A percentile compares a stretch with the other conserved stretches of the same genome.
These are phyloP conservation scores for Arabidopsis suecica DNA, from an alignment of 345 rosid species.

Conservation along the genomic window DNA sequence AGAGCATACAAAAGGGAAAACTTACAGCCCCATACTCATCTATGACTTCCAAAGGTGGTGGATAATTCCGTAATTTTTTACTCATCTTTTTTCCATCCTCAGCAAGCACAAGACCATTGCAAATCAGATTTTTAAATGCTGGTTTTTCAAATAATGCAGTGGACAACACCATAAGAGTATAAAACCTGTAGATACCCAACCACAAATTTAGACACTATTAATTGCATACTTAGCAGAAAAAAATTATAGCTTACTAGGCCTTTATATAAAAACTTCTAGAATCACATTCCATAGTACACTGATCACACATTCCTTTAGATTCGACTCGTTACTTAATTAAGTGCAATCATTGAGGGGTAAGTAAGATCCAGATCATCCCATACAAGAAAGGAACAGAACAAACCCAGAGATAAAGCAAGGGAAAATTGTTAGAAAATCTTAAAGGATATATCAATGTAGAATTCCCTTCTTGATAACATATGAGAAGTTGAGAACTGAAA, in stretches of 20 bases:
- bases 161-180: constrained; percentile 98
- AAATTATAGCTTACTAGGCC: not conserved
- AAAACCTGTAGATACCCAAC: constrained; percentile 64
- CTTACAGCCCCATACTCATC: constrained; percentile 97
- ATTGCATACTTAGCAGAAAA: not conserved
- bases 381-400: not conserved
- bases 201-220: constrained; percentile 7
- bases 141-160: constrained; percentile 97
- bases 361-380: constrained; percentile 14
- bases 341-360: constrained; percentile 5
- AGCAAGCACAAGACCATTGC: constrained; percentile 98
- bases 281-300: constrained; percentile 16
- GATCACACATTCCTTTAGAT: constrained; percentile 12
- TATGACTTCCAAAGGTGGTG: constrained; percentile 88
- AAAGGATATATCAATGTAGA: not conserved
- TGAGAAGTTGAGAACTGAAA: constrained; percentile 3
- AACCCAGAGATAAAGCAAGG: constrained; percentile 8
- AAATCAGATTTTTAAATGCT: constrained; percentile 88
- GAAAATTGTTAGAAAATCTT: not conserved
- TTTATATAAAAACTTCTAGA: constrained; percentile 3
- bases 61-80: constrained; percentile 88
- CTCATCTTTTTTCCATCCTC: constrained; percentile 99
- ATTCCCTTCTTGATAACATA: not conserved
- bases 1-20: constrained; percentile 17
- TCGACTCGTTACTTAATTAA: not conserved